Conservation (phyloP, 306 rosid genomes). For the Acacia acuminata region DNA sequence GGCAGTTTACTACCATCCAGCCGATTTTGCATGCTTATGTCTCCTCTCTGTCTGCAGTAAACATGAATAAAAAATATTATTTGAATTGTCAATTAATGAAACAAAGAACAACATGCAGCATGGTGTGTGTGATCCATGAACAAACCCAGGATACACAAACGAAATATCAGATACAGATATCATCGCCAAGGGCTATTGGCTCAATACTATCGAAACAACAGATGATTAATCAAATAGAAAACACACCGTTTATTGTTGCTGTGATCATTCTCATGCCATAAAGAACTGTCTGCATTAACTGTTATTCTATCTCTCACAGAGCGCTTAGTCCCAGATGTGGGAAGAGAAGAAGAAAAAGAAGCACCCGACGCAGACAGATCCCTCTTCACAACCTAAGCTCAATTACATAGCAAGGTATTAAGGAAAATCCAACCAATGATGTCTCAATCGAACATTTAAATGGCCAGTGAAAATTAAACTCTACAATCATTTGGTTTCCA, state of each 20-base stretch:
- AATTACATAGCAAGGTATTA: slow-evolving; percentile 19
- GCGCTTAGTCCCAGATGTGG: slow-evolving; percentile 71
- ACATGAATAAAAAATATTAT: slow-evolving; percentile 18
- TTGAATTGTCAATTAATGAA: neutral
- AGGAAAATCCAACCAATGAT: slow-evolving; percentile 20
- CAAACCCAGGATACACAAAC: neutral
- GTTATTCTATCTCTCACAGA: slow-evolving; percentile 92
- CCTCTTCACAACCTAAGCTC: slow-evolving; percentile 84
- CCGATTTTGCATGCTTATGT: slow-evolving; percentile 44
- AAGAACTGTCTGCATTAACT: slow-evolving; percentile 48
- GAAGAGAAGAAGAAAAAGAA: slow-evolving; percentile 49
- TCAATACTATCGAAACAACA: slow-evolving; percentile 1
- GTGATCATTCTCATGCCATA: slow-evolving; percentile 47
- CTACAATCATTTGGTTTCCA: neutral
- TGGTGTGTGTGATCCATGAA: neutral
- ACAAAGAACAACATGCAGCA: slow-evolving; percentile 9
- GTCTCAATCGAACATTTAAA: slow-evolving; percentile 6
- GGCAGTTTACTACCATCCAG: slow-evolving; percentile 41
- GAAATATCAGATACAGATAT: neutral
- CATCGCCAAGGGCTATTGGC: neutral
- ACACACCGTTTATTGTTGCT: slow-evolving; percentile 66
- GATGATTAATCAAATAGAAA: slow-evolving; percentile 18
- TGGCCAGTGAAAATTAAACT: slow-evolving; percentile 1
- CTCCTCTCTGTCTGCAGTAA: slow-evolving; percentile 74
- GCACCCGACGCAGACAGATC: slow-evolving; percentile 44